Base-by-base conservation (phyloP, 129 eudicot species). In the Rutidosis leptorrhynchoides region DNA sequence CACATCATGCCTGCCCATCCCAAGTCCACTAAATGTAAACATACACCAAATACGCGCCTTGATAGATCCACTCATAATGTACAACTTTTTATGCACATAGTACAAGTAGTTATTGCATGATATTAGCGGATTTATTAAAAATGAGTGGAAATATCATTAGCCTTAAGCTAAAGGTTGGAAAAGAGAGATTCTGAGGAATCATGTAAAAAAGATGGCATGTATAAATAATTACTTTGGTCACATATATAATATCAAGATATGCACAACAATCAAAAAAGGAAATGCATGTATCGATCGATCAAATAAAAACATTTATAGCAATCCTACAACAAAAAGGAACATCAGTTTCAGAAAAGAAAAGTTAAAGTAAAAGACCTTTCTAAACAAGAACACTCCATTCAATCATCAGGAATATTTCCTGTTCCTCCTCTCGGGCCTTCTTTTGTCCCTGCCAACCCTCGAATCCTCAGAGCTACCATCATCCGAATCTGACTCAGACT, bases 401-500 rank as follows among this genome's bases (percentile, higher is more conserved):
- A 12, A 56, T 35, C 54, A 60, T n/a, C 24, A 61, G 0, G 6
- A 54, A 35, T 68, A 83, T 28, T 83, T 82, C 75, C 87, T 76
- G 77, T 78, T 81, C 82, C 82, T 84, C 85, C 87, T 84, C 65
- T 74, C 81, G 14, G 82, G 66, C 46, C 92, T 73, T 64, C 75
- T 87, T 54, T 79, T 80, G 73, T 83, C 84, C 70, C 95, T 87
- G 26, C 93, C 90, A 68, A 78, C 81, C 19, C 89, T 63, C 14
- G 85, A 78, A 82, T 80, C 89, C 73, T 84, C 92, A 15, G 89
- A 78, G 60, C 78, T 64, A 57, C 89, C 78, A 28, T 33, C 79
- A 79, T 83, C 95, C 33, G 85, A 82, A 67, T 80, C 83, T 19
- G 97, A 90, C 33, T 56, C 74, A 33, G 82, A 74, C 16, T 85